Percentiles rank a stretch among this genome's conserved stretches.
phyloP scores from a whole-genome alignment of 225 moss, liverwort and hornwort genomes.

The Bryum argenteum region DNA sequence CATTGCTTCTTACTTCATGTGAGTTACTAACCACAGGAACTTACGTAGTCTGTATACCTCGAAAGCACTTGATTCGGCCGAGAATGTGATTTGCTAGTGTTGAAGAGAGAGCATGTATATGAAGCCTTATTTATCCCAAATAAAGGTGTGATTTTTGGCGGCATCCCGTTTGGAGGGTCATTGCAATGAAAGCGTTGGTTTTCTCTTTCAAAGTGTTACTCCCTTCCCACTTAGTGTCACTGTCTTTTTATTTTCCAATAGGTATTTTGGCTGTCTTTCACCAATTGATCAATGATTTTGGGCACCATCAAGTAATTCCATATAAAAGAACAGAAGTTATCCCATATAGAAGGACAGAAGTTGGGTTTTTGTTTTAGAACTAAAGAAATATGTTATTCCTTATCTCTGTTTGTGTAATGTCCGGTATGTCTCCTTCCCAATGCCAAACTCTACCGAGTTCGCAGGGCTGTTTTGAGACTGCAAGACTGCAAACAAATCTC shows the following conservation, averaged over 20 bases:
- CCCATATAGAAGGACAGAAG: too few species aligned
- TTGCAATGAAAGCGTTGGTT: background rate
- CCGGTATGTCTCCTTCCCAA: too few species aligned
- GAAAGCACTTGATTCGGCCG: conserved; percentile 7
- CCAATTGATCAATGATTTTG: too few species aligned
- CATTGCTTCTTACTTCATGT: conserved; percentile 40
- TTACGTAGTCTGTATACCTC: conserved; percentile 19
- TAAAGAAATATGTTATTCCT: too few species aligned
- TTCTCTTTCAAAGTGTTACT: background rate
- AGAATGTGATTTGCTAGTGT: conserved; percentile 24
- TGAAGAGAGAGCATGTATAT: conserved; percentile 47
- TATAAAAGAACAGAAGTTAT: too few species aligned
- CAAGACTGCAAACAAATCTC: too few species aligned
- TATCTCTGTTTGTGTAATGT: too few species aligned
- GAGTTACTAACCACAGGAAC: conserved; percentile 4
- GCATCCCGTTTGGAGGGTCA: conserved; percentile 20
- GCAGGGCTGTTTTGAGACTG: too few species aligned
- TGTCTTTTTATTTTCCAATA: background rate
- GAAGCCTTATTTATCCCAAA: conserved; percentile 40
- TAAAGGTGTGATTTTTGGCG: conserved; percentile 57
- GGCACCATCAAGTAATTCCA: too few species aligned
- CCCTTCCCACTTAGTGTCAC: background rate
- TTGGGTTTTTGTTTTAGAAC: too few species aligned
- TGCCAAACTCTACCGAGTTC: too few species aligned
- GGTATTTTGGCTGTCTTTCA: too few species aligned